Evolutionary conservation across 176 grass and related monocot genomes (phyloP), one percentile per base, ranked within the genome.

Genomic region (Saccharum spontaneum): DNA sequence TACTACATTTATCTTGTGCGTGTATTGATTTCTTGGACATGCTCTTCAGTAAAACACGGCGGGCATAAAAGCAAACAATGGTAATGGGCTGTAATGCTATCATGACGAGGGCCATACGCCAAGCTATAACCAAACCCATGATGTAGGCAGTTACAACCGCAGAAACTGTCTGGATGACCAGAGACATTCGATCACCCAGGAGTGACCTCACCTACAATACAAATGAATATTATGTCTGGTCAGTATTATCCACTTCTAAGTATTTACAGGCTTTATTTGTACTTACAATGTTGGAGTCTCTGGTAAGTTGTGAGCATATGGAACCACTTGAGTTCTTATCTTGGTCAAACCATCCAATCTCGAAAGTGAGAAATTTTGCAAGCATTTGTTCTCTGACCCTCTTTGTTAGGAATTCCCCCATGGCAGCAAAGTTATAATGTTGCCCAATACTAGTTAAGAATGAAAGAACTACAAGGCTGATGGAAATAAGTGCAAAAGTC

Each of bases 321-420:
- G 87, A 89, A 9, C 95, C 95, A 6, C 84, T 94, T 40, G 95
- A 98, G 81, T 98, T 98, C 73, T 98, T 87, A 0, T 95, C 95
- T 9, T 83, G 80, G 69, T 98, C 95, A 3, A 95, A 98, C 94
- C 94, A 97, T 16, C 86, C 94, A 8, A 97, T 83, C 76, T 97
- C 94, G 6, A 94, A 97, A 16, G 94, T 97, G 50, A 94, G 88
- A n/a, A 94, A 92, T 86, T 94, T 94, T 72, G 87, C 36, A 7
- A 97, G 82, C 87, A 97, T 97, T 43, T 84, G 90, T 69, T 90
- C 86, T 67, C 92, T 85, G 17, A 97, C 73, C 80, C 94, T 94
- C 90, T 97, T 97, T 63, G 94, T 97, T 37, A 97, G 86, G 79
- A 88, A 97, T 79, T 97, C 94, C 5, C 94, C 94, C 94, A 97